phyloP scores from a whole-genome alignment of 768 basidiomycete species.

The Collybiopsis luxurians region DNA sequence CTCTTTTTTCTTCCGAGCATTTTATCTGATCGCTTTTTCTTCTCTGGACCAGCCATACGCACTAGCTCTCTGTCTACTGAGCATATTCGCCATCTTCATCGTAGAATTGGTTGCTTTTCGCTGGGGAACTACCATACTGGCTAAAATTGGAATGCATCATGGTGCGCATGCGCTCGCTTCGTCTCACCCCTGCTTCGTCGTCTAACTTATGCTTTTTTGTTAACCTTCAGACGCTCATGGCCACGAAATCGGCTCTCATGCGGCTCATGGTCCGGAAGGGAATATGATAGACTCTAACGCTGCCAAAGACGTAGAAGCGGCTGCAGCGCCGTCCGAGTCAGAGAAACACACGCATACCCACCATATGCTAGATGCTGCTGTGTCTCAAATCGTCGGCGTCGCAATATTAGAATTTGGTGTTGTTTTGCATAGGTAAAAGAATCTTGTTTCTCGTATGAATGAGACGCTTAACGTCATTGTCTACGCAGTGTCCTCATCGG shows the following conservation, averaged over 20 bases:
- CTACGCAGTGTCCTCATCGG: slow-evolving; percentile 75
- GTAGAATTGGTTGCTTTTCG: slow-evolving; percentile 86
- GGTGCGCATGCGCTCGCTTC: slow-evolving; percentile 35
- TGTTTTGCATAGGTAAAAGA: slow-evolving; percentile 70
- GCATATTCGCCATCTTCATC: slow-evolving; percentile 83
- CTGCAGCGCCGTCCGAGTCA: background rate
- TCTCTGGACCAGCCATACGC: slow-evolving; percentile 62
- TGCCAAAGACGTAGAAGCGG: background rate
- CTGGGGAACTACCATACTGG: slow-evolving; percentile 74
- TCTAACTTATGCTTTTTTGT: background rate
- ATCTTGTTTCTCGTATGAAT: background rate
- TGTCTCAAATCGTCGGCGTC: slow-evolving; percentile 80
- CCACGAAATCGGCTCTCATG: slow-evolving; percentile 55
- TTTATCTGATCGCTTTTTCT: background rate
- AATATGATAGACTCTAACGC: background rate
- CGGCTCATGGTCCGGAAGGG: slow-evolving; percentile 70
- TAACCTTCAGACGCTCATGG: slow-evolving; percentile 64
- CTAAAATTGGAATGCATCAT: slow-evolving; percentile 59
- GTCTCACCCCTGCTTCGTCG: background rate
- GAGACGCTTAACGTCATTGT: background rate
- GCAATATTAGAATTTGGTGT: slow-evolving; percentile 96
- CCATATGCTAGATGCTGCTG: slow-evolving; percentile 32
- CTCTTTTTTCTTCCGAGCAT: background rate
- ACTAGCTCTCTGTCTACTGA: slow-evolving; percentile 74
- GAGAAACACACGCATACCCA: slow-evolving; percentile 1